These are phyloP conservation scores for Magnaporthales sp. DNA, from an alignment of 2,329 filamentous ascomycete species.

Conservation along the genomic window DNA sequence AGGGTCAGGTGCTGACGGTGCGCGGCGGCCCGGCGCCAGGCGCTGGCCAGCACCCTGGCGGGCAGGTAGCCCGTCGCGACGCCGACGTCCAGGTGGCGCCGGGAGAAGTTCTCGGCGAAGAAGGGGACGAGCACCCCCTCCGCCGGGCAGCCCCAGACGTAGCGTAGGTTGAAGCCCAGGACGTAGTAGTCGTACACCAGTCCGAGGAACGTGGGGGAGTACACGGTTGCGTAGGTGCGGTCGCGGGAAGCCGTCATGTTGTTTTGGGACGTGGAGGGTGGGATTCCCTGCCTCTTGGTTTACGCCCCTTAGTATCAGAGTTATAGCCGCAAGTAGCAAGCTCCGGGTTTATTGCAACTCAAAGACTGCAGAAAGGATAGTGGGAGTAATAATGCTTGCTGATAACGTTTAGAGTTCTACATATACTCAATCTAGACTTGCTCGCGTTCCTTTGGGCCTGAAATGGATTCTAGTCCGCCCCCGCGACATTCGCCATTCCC, in stretches of 20 bases:
- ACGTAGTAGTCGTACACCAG: constrained; percentile 23
- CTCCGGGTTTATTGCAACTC: neutral
- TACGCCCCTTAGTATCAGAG: no score
- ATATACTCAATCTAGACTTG: no score
- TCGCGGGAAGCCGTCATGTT: neutral
- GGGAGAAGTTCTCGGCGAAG: constrained; percentile 23
- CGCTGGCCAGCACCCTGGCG: constrained; percentile 15
- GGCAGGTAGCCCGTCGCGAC: constrained; percentile 31
- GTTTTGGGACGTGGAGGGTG: neutral
- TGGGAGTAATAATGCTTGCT: neutral
- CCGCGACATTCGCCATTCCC: no score
- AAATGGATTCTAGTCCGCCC: no score
- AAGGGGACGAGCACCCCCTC: constrained; percentile 21
- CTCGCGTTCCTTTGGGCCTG: no score
- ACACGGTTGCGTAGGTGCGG: constrained; percentile 8
- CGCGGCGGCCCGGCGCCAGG: constrained; percentile 8
- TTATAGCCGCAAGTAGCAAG: no score
- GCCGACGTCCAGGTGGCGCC: constrained; percentile 29
- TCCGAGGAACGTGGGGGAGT: constrained; percentile 10
- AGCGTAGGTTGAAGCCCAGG: constrained; percentile 24
- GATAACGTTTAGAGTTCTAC: no score
- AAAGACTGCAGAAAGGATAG: neutral
- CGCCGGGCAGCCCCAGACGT: constrained; percentile 26
- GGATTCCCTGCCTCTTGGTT: neutral
- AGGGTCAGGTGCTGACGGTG: constrained; percentile 22